phyloP scores from a whole-genome alignment of 2,329 filamentous ascomycete genomes.

The Arthrinium phaeospermum region DNA sequence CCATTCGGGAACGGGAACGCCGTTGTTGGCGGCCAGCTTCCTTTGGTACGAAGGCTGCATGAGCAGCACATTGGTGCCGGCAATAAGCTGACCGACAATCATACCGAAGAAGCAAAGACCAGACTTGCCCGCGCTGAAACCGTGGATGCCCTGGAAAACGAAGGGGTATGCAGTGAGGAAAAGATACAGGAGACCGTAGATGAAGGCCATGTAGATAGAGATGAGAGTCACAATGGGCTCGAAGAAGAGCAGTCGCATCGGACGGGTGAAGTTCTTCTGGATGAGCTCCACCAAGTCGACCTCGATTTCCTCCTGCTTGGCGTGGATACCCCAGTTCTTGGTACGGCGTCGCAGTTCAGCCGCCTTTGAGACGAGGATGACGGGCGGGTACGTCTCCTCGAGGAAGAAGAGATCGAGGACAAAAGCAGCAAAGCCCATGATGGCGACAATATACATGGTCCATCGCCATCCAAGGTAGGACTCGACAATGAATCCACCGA shows the following conservation, averaged over 20 bases:
- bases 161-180: constrained; percentile 86
- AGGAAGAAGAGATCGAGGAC: constrained; percentile 66
- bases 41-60: constrained; percentile 71
- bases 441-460: constrained; percentile 68
- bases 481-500: constrained; percentile 70
- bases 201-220: constrained; percentile 76
- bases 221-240: constrained; percentile 73
- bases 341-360: constrained; percentile 66
- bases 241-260: constrained; percentile 67
- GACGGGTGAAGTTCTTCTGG: constrained; percentile 70
- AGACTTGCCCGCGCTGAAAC: constrained; percentile 70
- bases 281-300: constrained; percentile 68
- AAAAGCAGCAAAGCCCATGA: constrained; percentile 69
- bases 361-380: constrained; percentile 67
- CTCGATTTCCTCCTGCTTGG: constrained; percentile 75
- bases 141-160: constrained; percentile 76
- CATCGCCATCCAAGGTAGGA: constrained; percentile 74
- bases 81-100: constrained; percentile 74
- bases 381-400: constrained; percentile 72
- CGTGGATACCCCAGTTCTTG: constrained; percentile 73
- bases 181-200: constrained; percentile 77
- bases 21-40: constrained; percentile 71
- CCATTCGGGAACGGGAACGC: constrained; percentile 70
- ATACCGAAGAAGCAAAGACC: constrained; percentile 88
- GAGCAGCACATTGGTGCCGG: constrained; percentile 66